A percentile compares a stretch with the other conserved stretches of the same genome.
These are phyloP conservation scores for Fragilaria radians DNA, from an alignment of 108 stramenopile species.

Conservation along the genomic window DNA sequence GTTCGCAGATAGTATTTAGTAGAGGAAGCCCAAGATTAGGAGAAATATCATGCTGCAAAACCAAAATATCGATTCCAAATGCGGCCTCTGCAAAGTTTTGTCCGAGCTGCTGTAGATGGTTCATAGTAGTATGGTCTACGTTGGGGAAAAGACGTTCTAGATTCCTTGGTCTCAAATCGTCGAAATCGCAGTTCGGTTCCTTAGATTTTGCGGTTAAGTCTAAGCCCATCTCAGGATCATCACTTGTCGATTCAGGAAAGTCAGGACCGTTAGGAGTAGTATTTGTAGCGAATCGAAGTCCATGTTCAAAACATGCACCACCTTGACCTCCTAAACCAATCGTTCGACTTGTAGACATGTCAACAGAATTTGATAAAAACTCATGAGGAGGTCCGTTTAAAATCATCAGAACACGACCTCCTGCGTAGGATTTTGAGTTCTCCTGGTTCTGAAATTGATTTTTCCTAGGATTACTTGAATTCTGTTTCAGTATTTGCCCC, in stretches of 20 bases:
- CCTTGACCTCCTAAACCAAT: background rate
- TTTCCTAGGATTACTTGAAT: too few relatives aligned
- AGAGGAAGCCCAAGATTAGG: slow-evolving; percentile 24
- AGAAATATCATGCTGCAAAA: slow-evolving; percentile 13
- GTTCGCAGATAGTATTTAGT: slow-evolving; percentile 24
- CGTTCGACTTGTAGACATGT: background rate
- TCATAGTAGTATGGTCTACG: slow-evolving; percentile 12
- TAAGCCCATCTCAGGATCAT: slow-evolving; percentile 10
- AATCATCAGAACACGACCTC: slow-evolving; percentile 37
- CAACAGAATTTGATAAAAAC: too few relatives aligned
- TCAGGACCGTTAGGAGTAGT: background rate
- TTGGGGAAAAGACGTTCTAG: slow-evolving; percentile 8
- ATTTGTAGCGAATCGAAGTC: slow-evolving; percentile 3
- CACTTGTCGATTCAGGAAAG: slow-evolving; percentile 1
- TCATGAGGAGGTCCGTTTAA: slow-evolving; percentile 27
- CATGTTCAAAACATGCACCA: slow-evolving; percentile 12
- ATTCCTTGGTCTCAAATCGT: slow-evolving; percentile 21
- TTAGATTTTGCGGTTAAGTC: background rate
- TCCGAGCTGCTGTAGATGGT: slow-evolving; percentile 27
- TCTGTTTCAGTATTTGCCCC: background rate
- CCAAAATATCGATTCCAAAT: slow-evolving; percentile 39
- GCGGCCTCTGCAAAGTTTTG: slow-evolving; percentile 27
- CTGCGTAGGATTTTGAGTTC: slow-evolving; percentile 7
- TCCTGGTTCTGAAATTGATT: background rate
- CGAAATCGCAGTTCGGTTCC: background rate